These are phyloP conservation scores for Termitomyces sp. DNA, from an alignment of 768 basidiomycete species.

Conservation along the genomic window DNA sequence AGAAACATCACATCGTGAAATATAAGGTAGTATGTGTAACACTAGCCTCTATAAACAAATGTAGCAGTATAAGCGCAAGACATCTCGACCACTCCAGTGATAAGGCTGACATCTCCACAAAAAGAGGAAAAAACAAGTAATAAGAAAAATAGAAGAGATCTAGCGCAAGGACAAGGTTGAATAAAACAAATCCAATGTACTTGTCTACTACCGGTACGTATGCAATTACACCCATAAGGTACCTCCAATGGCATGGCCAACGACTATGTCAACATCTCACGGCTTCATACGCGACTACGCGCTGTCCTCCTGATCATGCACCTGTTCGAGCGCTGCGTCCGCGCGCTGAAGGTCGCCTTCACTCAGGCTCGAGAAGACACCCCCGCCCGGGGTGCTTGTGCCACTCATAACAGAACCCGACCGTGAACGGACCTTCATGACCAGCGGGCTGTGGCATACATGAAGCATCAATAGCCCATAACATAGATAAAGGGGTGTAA, in stretches of 20 bases:
- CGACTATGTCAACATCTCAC: neutral
- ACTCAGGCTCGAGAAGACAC: slow-evolving; percentile 70
- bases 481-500: slow-evolving; percentile 5
- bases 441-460: slow-evolving; percentile 59
- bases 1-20: neutral
- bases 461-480: slow-evolving; percentile 5
- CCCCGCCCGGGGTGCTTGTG: slow-evolving; percentile 84
- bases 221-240: neutral
- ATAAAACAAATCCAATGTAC: neutral
- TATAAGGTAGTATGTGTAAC: neutral
- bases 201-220: neutral
- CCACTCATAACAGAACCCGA: slow-evolving; percentile 67
- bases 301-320: slow-evolving; percentile 8
- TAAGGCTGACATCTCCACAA: neutral
- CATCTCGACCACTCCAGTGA: neutral
- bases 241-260: neutral
- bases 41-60: neutral
- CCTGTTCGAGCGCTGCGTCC: slow-evolving; percentile 77
- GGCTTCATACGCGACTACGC: neutral
- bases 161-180: neutral
- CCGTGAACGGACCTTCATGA: slow-evolving; percentile 86
- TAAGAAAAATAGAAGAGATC: neutral
- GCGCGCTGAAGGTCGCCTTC: slow-evolving; percentile 85
- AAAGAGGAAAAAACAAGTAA: neutral
- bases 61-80: neutral